Conservation (phyloP, 257 asterid genomes). For the Ballota nigra region DNA sequence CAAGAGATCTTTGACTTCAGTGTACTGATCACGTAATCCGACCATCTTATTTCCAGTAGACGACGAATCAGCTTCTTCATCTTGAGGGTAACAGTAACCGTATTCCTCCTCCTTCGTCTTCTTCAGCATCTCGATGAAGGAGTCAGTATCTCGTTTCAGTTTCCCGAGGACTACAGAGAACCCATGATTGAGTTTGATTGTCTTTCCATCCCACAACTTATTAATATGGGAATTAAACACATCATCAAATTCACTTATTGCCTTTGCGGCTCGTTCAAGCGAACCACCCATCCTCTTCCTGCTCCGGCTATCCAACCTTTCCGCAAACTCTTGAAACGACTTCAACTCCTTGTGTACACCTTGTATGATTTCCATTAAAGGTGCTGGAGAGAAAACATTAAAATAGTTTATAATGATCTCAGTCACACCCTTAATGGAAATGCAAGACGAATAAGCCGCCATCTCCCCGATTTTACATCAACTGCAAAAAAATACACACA, state of each 20-base stretch:
- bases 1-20: not conserved
- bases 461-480: not conserved
- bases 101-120: no score
- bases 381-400: not conserved
- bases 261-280: not conserved
- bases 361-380: not conserved
- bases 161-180: not conserved
- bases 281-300: no score
- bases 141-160: not conserved
- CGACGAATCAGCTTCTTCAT: not conserved
- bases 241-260: not conserved
- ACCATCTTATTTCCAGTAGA: not conserved
- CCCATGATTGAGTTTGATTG: not conserved
- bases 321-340: no score
- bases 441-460: not conserved
- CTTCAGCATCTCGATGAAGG: not conserved
- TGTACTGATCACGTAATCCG: not conserved
- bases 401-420: not conserved
- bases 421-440: not conserved
- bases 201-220: not conserved
- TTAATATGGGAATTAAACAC: not conserved
- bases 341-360: no score
- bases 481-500: no score
- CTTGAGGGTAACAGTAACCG: not conserved
- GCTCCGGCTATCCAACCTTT: no score